Evolutionary conservation across 2,329 filamentous ascomycete genomes (phyloP), one percentile per base, ranked within the genome.

Genomic region (Aspergillus ochraceoroseus): DNA sequence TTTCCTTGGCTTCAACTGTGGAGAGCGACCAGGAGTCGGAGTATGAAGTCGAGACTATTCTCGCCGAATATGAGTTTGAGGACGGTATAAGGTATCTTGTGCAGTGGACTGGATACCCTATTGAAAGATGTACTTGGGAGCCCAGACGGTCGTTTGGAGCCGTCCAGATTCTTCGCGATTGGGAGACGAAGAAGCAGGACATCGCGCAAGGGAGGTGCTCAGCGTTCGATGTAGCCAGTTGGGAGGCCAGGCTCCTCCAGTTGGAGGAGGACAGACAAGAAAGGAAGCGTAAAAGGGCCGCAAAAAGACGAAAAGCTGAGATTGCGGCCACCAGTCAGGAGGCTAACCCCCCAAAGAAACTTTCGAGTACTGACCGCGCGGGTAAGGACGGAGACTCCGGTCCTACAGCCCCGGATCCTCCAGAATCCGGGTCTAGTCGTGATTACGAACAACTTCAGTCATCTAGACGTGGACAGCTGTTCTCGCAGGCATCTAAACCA

Each of bases 41-140:
- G 44, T 82, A 74, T 54, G 62, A 68, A 2, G 73, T 82, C 5
- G 74, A 81, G 29, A 62, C 63, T 11, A 70, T 83, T 22, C 58
- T 79, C 12, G 68, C 69, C 1, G 71, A 80, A 52, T 62, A 50
- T 1, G 45, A 59, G 6, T 38, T 55, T 3, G 48, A 65, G 3
- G 58, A 58, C 7, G 62, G 62, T 4, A 54, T 56, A 11, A 60
- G 54, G 15, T 87, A 79, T 54, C 70, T 87, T 1, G 73, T 85
- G 14, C 72, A 76, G 44, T 87, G 83, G 83, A 65, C 69, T 17
- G 72, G 67, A 2, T 88, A 82, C 53, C 66, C 70, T 1, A 46
- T 79, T 4, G 59, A 76, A n/a, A 60, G 74, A 42, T 70, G 71
- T 40, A 80, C 76, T 0, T 79, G 73, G 73, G 73, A 79, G 47